Conservation (phyloP, 2,329 filamentous ascomycete genomes). For the Aspergillus eucalypticola region DNA sequence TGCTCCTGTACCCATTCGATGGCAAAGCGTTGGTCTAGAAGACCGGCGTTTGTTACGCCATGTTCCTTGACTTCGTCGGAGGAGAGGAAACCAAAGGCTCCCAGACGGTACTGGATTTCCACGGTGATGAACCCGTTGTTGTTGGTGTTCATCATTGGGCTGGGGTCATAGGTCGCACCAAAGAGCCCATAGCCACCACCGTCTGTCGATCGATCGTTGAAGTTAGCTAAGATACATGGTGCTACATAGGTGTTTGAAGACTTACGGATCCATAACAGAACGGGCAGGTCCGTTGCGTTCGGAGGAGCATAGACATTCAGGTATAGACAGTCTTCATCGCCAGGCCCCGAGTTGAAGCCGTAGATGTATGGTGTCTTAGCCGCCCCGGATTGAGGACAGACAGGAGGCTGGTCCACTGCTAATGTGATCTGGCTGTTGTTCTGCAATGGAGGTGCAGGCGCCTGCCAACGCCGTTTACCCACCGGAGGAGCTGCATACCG, state of each 20-base stretch:
- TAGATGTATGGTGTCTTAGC: slow-evolving; percentile 16
- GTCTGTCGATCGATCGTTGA: slow-evolving; percentile 14
- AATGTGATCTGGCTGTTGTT: slow-evolving; percentile 26
- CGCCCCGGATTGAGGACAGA: slow-evolving; percentile 36
- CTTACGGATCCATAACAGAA: slow-evolving; percentile 34
- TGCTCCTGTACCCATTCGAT: slow-evolving; percentile 15
- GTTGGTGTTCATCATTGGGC: slow-evolving; percentile 49
- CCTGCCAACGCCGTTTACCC: slow-evolving; percentile 37
- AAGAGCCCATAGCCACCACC: slow-evolving; percentile 41
- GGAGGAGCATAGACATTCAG: slow-evolving; percentile 35
- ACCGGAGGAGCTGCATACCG: slow-evolving; percentile 39
- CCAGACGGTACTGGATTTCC: slow-evolving; percentile 50
- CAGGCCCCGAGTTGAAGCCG: slow-evolving; percentile 22
- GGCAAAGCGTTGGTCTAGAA: slow-evolving; percentile 15
- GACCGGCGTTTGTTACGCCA: slow-evolving; percentile 7
- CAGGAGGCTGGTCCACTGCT: slow-evolving; percentile 29
- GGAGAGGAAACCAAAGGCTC: slow-evolving; percentile 34
- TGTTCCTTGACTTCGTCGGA: slow-evolving; percentile 52
- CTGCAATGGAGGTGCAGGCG: slow-evolving; percentile 26
- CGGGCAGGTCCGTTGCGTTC: slow-evolving; percentile 29
- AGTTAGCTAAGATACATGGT: not conserved
- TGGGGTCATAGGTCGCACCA: slow-evolving; percentile 41
- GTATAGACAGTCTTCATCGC: slow-evolving; percentile 41
- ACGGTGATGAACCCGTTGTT: slow-evolving; percentile 52
- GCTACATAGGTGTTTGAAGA: not conserved